A percentile compares a stretch with the other conserved stretches of the same genome.
phyloP scores from a whole-genome alignment of 148 eudicot genomes.

The Rhododendron henanense region DNA sequence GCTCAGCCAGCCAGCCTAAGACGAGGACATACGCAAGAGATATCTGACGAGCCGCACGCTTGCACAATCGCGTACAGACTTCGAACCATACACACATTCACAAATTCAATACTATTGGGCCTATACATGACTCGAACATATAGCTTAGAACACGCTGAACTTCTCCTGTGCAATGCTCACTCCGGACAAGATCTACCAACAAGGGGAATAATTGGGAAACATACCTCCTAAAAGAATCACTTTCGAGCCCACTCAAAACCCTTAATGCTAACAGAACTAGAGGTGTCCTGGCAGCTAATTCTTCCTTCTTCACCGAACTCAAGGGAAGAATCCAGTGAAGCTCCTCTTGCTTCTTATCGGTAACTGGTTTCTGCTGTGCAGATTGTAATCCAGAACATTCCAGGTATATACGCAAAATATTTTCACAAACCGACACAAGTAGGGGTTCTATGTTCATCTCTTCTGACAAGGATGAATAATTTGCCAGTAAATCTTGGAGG shows the following conservation, averaged over 20 bases:
- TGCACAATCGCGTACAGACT: neutral
- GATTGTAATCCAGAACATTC: constrained; percentile 51
- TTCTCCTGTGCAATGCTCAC: constrained; percentile 61
- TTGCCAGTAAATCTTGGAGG: constrained; percentile 48
- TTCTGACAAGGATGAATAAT: constrained; percentile 38
- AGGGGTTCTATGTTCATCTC: constrained; percentile 54
- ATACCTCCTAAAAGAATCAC: constrained; percentile 48
- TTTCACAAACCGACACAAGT: constrained; percentile 58
- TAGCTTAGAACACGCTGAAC: constrained; percentile 48
- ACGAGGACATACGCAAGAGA: neutral
- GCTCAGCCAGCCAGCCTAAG: neutral
- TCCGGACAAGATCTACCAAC: constrained; percentile 59
- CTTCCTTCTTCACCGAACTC: constrained; percentile 75
- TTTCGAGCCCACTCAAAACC: constrained; percentile 49
- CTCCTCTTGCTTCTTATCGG: constrained; percentile 18
- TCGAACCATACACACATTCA: constrained; percentile 1
- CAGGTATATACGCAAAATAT: constrained; percentile 65
- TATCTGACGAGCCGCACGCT: neutral
- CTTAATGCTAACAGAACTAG: constrained; percentile 58
- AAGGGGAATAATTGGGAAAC: constrained; percentile 62
- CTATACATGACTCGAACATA: constrained; percentile 57
- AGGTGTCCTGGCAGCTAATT: constrained; percentile 74
- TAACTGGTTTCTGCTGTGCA: constrained; percentile 25
- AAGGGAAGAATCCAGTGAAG: constrained; percentile 75
- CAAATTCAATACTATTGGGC: constrained; percentile 42